phyloP scores from a whole-genome alignment of 257 asterid species.

The Solanum chaucha region DNA sequence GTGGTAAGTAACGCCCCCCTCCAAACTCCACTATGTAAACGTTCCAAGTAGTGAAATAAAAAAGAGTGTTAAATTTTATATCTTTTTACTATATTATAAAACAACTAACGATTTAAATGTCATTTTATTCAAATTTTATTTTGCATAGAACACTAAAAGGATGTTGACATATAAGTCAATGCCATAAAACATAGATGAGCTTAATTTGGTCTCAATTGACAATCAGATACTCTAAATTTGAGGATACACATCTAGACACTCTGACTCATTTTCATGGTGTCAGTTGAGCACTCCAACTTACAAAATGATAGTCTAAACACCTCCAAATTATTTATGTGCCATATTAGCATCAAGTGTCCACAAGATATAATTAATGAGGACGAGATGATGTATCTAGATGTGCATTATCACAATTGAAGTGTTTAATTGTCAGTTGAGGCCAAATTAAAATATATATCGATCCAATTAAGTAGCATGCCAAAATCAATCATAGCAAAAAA shows the following conservation, averaged over 20 bases:
- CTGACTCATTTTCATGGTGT: not conserved
- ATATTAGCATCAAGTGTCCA: not conserved
- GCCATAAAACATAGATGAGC: not conserved
- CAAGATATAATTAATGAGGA: not conserved
- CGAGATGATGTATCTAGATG: not conserved
- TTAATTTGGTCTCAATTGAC: not conserved
- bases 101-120: not conserved
- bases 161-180: not conserved
- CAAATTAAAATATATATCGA: not conserved
- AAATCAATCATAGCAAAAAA: constrained; percentile 19
- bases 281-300: not conserved
- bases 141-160: not conserved
- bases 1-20: not conserved
- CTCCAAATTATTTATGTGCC: not conserved
- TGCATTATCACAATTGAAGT: not conserved
- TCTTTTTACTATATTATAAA: not conserved
- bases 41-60: not conserved
- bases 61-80: not conserved
- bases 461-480: constrained; percentile 20
- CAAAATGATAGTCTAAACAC: not conserved
- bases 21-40: not conserved
- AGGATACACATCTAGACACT: not conserved
- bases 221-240: not conserved
- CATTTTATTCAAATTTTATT: not conserved
- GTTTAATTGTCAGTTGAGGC: not conserved